These are phyloP conservation scores for Aspergillus oerlinghausenensis DNA, from an alignment of 2,329 filamentous ascomycete species.

Conservation along the genomic window DNA sequence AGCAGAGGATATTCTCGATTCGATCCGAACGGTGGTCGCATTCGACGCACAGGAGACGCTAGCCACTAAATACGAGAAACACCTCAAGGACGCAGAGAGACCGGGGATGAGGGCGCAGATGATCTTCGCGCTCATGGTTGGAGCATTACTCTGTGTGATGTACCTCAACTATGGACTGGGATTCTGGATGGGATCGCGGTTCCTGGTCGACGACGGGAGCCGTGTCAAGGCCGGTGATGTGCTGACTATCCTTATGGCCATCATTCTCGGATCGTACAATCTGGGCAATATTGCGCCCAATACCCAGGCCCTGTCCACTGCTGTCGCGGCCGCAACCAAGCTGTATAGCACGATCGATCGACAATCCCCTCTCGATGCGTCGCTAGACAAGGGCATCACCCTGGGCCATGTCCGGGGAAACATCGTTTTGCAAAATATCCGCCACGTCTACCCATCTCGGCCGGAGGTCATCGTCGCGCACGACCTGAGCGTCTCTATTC, in stretches of 20 bases:
- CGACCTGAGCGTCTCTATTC: slow-evolving; percentile 41
- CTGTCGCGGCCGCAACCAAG: slow-evolving; percentile 35
- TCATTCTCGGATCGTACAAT: slow-evolving; percentile 36
- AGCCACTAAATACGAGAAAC: slow-evolving; percentile 23
- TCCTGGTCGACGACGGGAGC: slow-evolving; percentile 15
- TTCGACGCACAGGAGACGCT: slow-evolving; percentile 38
- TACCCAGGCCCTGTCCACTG: slow-evolving; percentile 40
- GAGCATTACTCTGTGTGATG: slow-evolving; percentile 27
- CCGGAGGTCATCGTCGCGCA: slow-evolving; percentile 42
- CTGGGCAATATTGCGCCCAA: slow-evolving; percentile 39
- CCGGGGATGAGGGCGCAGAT: slow-evolving; percentile 26
- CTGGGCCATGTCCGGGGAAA: slow-evolving; percentile 23
- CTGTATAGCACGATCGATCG: slow-evolving; percentile 42
- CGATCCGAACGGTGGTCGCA: slow-evolving; percentile 47
- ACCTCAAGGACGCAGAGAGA: slow-evolving; percentile 20
- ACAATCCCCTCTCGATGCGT: slow-evolving; percentile 36
- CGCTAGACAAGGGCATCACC: slow-evolving; percentile 20
- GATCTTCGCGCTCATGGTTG: slow-evolving; percentile 26
- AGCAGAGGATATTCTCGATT: slow-evolving; percentile 49
- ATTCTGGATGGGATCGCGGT: slow-evolving; percentile 32
- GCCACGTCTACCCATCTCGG: slow-evolving; percentile 45
- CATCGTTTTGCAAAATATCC: slow-evolving; percentile 41
- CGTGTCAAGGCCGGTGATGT: slow-evolving; percentile 23
- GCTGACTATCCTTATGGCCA: slow-evolving; percentile 26
- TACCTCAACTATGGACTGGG: slow-evolving; percentile 31